These are phyloP conservation scores for Colletotrichum echinochloae DNA, from an alignment of 2,329 filamentous ascomycete species.

Conservation along the genomic window DNA sequence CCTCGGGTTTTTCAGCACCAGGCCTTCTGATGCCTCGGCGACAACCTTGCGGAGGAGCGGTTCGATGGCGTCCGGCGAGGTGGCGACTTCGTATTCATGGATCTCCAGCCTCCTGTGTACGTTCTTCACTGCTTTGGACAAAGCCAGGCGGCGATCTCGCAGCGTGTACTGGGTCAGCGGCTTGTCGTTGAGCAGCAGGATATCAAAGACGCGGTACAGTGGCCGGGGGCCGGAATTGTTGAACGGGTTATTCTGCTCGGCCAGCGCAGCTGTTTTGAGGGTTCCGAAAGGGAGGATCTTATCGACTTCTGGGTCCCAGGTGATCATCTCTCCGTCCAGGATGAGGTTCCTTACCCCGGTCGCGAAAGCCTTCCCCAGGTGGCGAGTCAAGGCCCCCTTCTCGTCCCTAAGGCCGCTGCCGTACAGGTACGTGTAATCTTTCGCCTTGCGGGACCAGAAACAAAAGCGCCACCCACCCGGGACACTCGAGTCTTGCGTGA, in stretches of 20 bases:
- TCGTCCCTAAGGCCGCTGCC: conserved; percentile 81
- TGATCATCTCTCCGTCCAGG: conserved; percentile 98
- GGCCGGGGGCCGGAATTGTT: conserved; percentile 75
- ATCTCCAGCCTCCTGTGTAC: conserved; percentile 85
- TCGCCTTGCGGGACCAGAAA: conserved; percentile 97
- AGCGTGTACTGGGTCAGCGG: conserved; percentile 86
- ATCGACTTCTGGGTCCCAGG: conserved; percentile 90
- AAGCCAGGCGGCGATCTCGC: conserved; percentile 80
- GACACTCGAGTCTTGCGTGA: conserved; percentile 76
- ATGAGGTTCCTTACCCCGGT: conserved; percentile 86
- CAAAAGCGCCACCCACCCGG: conserved; percentile 80
- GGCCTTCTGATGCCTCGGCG: conserved; percentile 86
- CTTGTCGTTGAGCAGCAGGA: conserved; percentile 86
- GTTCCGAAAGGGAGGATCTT: conserved; percentile 91
- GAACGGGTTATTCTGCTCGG: conserved; percentile 80
- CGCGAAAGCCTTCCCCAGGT: conserved; percentile 82
- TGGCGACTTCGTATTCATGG: conserved; percentile 77
- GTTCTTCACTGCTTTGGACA: conserved; percentile 76
- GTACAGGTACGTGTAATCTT: conserved; percentile 96
- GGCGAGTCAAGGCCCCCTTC: conserved; percentile 81
- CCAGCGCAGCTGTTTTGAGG: conserved; percentile 88
- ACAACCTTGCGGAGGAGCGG: conserved; percentile 84
- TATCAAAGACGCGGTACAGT: conserved; percentile 89
- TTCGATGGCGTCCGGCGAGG: conserved; percentile 79
- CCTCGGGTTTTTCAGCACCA: conserved; percentile 93